Base-by-base conservation (phyloP, 345 rosid species). In the Pistacia vera region DNA sequence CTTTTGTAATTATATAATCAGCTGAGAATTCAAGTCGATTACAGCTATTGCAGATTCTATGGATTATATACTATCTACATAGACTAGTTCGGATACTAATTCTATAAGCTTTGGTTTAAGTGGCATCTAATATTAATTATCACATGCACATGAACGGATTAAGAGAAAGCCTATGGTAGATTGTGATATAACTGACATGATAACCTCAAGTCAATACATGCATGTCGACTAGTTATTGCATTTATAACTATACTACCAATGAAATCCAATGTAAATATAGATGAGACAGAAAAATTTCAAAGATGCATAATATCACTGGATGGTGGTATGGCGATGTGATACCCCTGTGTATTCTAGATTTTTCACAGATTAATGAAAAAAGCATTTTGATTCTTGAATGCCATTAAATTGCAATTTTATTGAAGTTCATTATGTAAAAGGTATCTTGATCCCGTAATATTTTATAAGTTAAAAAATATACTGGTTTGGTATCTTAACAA, bases 91-190 rank as follows among this genome's bases (percentile, higher is more conserved):
- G 30, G 14, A n/a, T 55, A 35, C 2, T 18, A 70, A 16, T 55
- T 52, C 73, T 38, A 10, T 11, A 18, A 18, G 61, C 10, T 55
- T 59, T 12, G 12, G 61, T 35, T 70, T 11, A 67, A 55, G 5
- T 67, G 58, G 5, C 8, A 60, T 58, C 25, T 73, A 62, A 62
- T 73, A 52, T 63, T 63, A 73, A 51, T 38, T 6, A 38, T 38
- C 41, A 38, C 41, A 38, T 38, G 5, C 41, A 38, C 41, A 38
- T 38, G 41, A 38, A 38, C 6, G 41, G 41, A 38, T 38, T 38
- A 38, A 4, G 41, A 38, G 5, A 30, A 38, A 4, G 5, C 4
- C 41, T 38, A 38, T 38, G 5, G 7, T 38, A 25, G 25, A 25
- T 25, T 0, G 25, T 25, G 25, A 25, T 38, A 38, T 38, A 38